Percentiles rank a stretch among this genome's conserved stretches.
phyloP scores from a whole-genome alignment of 768 basidiomycete species.

The Tylopilus vinaceipallidus region DNA sequence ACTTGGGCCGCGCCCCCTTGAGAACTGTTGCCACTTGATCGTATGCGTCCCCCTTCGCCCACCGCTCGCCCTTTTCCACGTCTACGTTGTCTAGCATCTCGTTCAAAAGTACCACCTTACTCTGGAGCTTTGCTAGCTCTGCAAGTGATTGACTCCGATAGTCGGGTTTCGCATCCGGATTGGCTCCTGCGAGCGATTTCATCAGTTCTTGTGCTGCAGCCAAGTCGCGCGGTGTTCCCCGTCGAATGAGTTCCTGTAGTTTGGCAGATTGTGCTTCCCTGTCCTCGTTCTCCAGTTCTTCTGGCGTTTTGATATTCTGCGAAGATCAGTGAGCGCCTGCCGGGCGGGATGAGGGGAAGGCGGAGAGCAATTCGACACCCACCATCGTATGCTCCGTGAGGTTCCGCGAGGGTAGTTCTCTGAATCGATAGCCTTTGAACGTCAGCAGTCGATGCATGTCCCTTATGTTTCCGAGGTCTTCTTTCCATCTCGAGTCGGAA shows the following conservation, averaged over 20 bases:
- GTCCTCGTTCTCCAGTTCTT: conserved; percentile 95
- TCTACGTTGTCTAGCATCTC: conserved; percentile 96
- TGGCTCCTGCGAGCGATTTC: conserved; percentile 92
- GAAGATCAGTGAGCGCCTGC: not conserved
- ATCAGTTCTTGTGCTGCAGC: conserved; percentile 96
- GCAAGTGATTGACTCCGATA: conserved; percentile 86
- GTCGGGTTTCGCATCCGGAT: conserved; percentile 92
- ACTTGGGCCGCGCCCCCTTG: conserved; percentile 79
- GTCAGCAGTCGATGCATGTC: conserved; percentile 95
- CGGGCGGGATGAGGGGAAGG: not conserved
- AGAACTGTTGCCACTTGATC: conserved; percentile 92
- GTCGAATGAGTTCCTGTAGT: conserved; percentile 95
- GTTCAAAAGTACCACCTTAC: conserved; percentile 92
- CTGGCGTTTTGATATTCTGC: conserved; percentile 90
- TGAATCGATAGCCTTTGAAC: conserved; percentile 89
- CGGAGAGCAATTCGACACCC: not conserved
- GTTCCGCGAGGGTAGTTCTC: conserved; percentile 40
- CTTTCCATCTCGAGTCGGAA: conserved; percentile 84
- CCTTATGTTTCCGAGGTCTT: conserved; percentile 93
- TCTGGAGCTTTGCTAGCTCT: conserved; percentile 92
- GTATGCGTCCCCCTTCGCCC: conserved; percentile 89
- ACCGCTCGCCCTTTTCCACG: conserved; percentile 64
- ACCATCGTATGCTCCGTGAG: conserved; percentile 24
- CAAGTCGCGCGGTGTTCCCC: conserved; percentile 94
- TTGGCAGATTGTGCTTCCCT: conserved; percentile 94